Evolutionary conservation across 2,329 filamentous ascomycete species (phyloP), one percentile per base, ranked within the genome.

Genomic region (Talaromyces sp.): DNA sequence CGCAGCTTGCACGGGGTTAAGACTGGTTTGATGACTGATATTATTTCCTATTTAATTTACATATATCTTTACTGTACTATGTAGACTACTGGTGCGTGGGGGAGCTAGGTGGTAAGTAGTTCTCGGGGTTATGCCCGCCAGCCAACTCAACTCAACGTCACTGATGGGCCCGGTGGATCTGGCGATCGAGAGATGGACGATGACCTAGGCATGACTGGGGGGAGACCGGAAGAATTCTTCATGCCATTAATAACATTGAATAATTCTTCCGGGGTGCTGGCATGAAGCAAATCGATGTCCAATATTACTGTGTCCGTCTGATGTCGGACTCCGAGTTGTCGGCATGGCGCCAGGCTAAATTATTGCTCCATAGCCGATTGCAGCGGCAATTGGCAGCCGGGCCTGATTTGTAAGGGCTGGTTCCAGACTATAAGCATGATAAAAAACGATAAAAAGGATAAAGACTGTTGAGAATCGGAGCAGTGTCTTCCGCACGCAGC

Each of bases 401-500:
- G 8, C 12, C 12, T 47, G 44, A 47, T 47, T 47, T 47, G 44
- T 47, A 47, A 47, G 44, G 23, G 44, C 44, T 14, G 30, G 18
- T 40, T 56, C 53, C 53, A 56, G 53, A 40, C 40, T 44, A 16
- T 1, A 5, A 16, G 40, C 40, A 23, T 44, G 18, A 47, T 47
- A 18, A 23, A 8, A 18, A 23, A 10, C 14, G 3, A 33, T 3
- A 33, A 3, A 33, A 33, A 9, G 2, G 31, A 8, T 33, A 36
- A 5, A 33, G 12, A 7, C 18, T 18, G 30, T n/a, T 51, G 36
- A 40, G 44, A 47, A 47, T 42, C 60, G 60, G 60, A 61, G 56
- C 56, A 61, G 42, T 55, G 60, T 61, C 47, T 54, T 61, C 60
- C 60, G 60, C 10, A 47, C 10, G 44, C 44, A 47, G 44, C n/a